Conservation (phyloP, 306 rosid genomes). For the Vicia sativa region DNA sequence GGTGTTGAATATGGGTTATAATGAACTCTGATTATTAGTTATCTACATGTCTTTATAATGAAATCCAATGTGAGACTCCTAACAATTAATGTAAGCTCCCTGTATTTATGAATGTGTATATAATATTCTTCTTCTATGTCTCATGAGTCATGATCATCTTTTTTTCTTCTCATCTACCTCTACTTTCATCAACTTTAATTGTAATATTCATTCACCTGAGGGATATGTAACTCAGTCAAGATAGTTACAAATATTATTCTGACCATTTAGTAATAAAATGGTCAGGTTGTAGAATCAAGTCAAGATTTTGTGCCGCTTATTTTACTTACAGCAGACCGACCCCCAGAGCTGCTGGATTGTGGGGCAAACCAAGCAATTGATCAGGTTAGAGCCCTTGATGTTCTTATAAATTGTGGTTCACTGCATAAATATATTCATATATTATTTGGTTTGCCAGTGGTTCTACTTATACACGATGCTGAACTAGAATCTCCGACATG, state of each 20-base stretch:
- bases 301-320: slow-evolving; percentile 91
- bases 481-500: slow-evolving; percentile 4
- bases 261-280: slow-evolving; percentile 27
- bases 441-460: slow-evolving; percentile 15
- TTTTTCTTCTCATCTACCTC: background rate
- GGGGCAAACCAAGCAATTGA: slow-evolving; percentile 94
- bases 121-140: background rate
- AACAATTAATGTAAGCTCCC: background rate
- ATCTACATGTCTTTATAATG: background rate
- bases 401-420: slow-evolving; percentile 4
- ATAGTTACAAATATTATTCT: slow-evolving; percentile 33
- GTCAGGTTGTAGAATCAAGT: slow-evolving; percentile 94
- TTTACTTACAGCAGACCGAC: slow-evolving; percentile 95
- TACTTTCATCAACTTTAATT: slow-evolving; percentile 14
- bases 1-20: background rate
- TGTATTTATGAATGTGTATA: background rate
- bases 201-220: slow-evolving; percentile 27
- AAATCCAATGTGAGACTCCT: too few species aligned
- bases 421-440: background rate
- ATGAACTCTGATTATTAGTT: background rate
- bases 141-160: background rate
- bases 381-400: slow-evolving; percentile 58
- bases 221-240: slow-evolving; percentile 21
- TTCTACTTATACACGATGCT: background rate
- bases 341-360: slow-evolving; percentile 76